Evolutionary conservation across 1,284 basidiomycete species (phyloP).

Genomic region (Entoloma clypeatum): DNA sequence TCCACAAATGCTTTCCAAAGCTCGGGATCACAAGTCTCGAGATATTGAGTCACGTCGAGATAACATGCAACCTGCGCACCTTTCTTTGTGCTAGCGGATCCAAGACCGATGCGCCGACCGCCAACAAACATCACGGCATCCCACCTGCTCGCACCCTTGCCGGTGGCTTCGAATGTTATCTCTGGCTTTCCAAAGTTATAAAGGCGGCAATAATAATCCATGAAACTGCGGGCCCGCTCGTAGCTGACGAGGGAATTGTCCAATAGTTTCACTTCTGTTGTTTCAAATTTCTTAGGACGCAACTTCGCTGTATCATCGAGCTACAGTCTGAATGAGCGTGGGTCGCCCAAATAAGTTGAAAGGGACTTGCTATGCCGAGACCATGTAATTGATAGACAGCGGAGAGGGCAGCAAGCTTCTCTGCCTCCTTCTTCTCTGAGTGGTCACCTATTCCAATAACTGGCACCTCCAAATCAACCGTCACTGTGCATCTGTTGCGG

Average conservation of each 20-base stretch:
- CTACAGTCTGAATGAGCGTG: slow-evolving; percentile 17
- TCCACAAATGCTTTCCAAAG: slow-evolving; percentile 76
- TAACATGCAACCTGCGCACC: slow-evolving; percentile 72
- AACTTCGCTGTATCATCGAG: slow-evolving; percentile 31
- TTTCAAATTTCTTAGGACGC: slow-evolving; percentile 23
- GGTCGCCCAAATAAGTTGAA: slow-evolving; percentile 1
- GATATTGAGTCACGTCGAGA: slow-evolving; percentile 84
- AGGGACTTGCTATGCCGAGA: slow-evolving; percentile 48
- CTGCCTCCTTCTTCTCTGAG: slow-evolving; percentile 63
- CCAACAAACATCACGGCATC: slow-evolving; percentile 82
- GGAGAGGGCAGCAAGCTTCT: slow-evolving; percentile 72
- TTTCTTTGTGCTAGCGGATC: slow-evolving; percentile 72
- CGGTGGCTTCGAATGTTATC: slow-evolving; percentile 49
- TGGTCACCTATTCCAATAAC: slow-evolving; percentile 64
- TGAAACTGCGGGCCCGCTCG: slow-evolving; percentile 84
- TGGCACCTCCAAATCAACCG: slow-evolving; percentile 39
- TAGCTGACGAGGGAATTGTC: slow-evolving; percentile 68
- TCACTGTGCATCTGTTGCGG: slow-evolving; percentile 42
- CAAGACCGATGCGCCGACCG: slow-evolving; percentile 79
- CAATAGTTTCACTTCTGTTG: slow-evolving; percentile 44
- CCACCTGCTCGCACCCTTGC: slow-evolving; percentile 48
- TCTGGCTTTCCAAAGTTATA: slow-evolving; percentile 84
- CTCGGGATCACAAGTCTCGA: slow-evolving; percentile 78
- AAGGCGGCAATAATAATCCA: slow-evolving; percentile 91
- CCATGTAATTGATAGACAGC: slow-evolving; percentile 66